Conservation (phyloP, 164 flowering plant genomes). For the Liriodendron chinense region DNA sequence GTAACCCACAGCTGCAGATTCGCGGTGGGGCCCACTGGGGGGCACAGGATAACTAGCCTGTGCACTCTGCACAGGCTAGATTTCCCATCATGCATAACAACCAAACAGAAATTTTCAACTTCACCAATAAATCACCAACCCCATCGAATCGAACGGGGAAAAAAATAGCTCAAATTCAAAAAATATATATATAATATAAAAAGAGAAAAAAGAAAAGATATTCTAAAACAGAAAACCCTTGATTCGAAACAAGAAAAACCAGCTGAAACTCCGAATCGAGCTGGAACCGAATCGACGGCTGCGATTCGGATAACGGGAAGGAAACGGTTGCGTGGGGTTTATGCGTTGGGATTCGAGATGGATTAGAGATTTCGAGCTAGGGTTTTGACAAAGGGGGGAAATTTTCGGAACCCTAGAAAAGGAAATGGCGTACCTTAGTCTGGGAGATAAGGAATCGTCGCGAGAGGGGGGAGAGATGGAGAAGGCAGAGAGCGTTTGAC, state of each 20-base stretch:
- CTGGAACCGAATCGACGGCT: not conserved
- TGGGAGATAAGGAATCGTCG: not conserved
- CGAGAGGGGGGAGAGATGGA: not conserved
- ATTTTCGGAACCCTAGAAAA: slow-evolving; percentile 4
- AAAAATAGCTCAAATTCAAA: too few species aligned
- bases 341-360: not conserved
- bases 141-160: too few species aligned
- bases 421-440: not conserved
- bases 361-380: not conserved
- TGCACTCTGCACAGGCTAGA: too few species aligned
- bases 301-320: not conserved
- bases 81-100: too few species aligned
- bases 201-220: not conserved
- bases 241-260: not conserved
- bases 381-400: not conserved
- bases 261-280: not conserved
- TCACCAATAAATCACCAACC: too few species aligned
- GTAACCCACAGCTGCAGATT: too few species aligned
- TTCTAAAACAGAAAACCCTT: not conserved
- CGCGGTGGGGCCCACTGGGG: too few species aligned
- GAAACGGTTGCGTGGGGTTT: not conserved
- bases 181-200: not conserved
- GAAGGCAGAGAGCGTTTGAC: slow-evolving; percentile 3
- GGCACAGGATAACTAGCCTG: too few species aligned
- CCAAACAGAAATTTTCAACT: too few species aligned